Base-by-base conservation (phyloP, 2,329 filamentous ascomycete genomes). In the Colletotrichum orchidophilum region DNA sequence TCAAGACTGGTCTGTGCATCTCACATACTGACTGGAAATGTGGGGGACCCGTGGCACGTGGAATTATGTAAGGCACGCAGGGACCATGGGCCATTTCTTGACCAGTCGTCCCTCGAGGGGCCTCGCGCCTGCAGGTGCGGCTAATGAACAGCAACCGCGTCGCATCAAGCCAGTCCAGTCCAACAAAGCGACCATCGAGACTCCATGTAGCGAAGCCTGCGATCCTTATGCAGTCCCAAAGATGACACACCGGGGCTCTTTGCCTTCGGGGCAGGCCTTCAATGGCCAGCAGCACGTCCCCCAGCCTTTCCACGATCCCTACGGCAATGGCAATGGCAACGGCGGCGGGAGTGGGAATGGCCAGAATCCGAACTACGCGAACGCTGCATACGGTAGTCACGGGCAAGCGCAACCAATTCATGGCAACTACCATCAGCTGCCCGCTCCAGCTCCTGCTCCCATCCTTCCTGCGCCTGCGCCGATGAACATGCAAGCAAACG, bases 231-330 rank as follows among this genome's bases (percentile, higher is more conserved):
- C 60, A 66, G 62, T 69, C 65, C 70, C 76, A 77, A 77, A 76
- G 71, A 79, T 82, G 77, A 78, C 77, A 73, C 81, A 78, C 77
- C 78, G 79, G 74, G 80, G 79, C 77, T 79, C 78, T 73, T 78
- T 82, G 79, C 81, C 82, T 76, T 77, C 81, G 73, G 81, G 81
- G 75, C 81, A 81, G 78, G 77, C 77, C 73, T 84, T 78, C 76
- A 77, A 79, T 73, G 80, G 78, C 77, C 82, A 83, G 75, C 78
- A 76, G 73, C 76, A 77, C 33, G 65, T 52, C 55, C 66, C 70
- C 54, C 66, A 72, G 62, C 27, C 66, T 5, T 69, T 64, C 35
- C 46, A 66, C 39, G 54, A 72, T 46, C 59, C 70, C 7, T 70
- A 70, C 54, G 55, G 46, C 60, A 72, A 61, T 27, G 35, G 46